phyloP scores from a whole-genome alignment of 805 yeast species.

The Candida verbasci region DNA sequence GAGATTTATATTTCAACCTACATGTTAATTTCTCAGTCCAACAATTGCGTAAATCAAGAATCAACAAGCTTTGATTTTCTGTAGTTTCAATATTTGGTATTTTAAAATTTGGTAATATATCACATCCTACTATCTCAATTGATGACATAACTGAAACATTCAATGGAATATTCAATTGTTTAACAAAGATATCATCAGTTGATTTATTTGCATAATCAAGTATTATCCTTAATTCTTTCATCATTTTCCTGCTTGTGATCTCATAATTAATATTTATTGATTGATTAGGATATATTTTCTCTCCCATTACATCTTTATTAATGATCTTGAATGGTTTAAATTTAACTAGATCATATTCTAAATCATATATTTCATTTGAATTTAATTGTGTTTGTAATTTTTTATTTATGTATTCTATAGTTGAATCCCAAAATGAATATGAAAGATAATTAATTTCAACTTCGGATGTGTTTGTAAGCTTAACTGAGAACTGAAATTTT shows the following conservation, averaged over 20 bases:
- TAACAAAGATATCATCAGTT: conserved; percentile 28
- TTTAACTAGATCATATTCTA: conserved; percentile 62
- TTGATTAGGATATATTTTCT: conserved; percentile 33
- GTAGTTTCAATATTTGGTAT: conserved; percentile 19
- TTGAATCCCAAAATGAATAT: conserved; percentile 68
- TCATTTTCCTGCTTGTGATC: conserved; percentile 68
- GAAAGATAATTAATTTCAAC: conserved; percentile 54
- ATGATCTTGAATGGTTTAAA: conserved; percentile 54
- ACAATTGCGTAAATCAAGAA: conserved; percentile 75
- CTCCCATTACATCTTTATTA: conserved; percentile 39
- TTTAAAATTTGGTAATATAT: conserved; percentile 49
- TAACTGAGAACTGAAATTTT: conserved; percentile 43
- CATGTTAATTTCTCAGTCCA: conserved; percentile 56
- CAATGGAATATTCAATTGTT: conserved; percentile 65
- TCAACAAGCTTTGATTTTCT: conserved; percentile 56
- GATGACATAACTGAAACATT: conserved; percentile 68
- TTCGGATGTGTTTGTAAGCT: conserved; percentile 54
- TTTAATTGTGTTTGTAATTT: conserved; percentile 48
- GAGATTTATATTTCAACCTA: conserved; percentile 24
- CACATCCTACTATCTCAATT: conserved; percentile 71
- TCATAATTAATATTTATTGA: conserved; percentile 51
- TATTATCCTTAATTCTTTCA: conserved; percentile 58
- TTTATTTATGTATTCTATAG: conserved; percentile 58
- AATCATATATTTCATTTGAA: conserved; percentile 65
- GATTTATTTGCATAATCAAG: conserved; percentile 55